These are phyloP conservation scores for Pythium apleroticum DNA, from an alignment of 352 stramenopile species.

Conservation along the genomic window DNA sequence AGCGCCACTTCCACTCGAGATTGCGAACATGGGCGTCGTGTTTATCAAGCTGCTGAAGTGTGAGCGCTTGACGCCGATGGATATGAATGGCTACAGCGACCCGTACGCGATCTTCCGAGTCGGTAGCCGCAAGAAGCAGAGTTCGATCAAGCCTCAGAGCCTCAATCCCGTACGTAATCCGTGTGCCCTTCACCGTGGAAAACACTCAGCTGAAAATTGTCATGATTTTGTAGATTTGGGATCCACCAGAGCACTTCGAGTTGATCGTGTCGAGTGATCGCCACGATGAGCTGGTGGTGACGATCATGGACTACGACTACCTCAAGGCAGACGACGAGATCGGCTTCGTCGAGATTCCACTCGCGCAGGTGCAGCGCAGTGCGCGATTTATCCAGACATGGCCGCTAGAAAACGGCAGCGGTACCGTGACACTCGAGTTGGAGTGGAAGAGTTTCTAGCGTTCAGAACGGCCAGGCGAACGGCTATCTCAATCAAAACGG, in stretches of 20 bases:
- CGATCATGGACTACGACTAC: constrained; percentile 51
- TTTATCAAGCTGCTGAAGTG: constrained; percentile 47
- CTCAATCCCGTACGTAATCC: constrained; percentile 39
- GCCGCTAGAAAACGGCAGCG: constrained; percentile 38
- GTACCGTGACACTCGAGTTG: constrained; percentile 39
- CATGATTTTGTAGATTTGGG: constrained; percentile 36
- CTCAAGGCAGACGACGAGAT: constrained; percentile 49
- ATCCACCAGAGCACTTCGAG: constrained; percentile 44
- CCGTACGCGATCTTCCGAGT: constrained; percentile 49
- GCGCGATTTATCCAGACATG: constrained; percentile 33
- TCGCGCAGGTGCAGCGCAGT: constrained; percentile 40
- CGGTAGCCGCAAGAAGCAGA: constrained; percentile 36
- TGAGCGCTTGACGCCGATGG: constrained; percentile 39
- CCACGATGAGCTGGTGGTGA: constrained; percentile 40
- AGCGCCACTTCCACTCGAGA: constrained; percentile 34
- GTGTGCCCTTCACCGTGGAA: background rate
- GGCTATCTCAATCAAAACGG: too few species aligned
- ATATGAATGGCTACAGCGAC: constrained; percentile 45
- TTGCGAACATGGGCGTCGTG: constrained; percentile 40
- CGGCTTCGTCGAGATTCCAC: constrained; percentile 36
- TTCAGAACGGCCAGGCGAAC: too few species aligned
- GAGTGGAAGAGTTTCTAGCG: constrained; percentile 50
- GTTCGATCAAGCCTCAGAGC: constrained; percentile 37
- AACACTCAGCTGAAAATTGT: background rate
- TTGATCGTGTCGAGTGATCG: constrained; percentile 39